Evolutionary conservation across 2,329 filamentous ascomycete species (phyloP), one percentile per base, ranked within the genome.

Genomic region (Alternaria sp.): DNA sequence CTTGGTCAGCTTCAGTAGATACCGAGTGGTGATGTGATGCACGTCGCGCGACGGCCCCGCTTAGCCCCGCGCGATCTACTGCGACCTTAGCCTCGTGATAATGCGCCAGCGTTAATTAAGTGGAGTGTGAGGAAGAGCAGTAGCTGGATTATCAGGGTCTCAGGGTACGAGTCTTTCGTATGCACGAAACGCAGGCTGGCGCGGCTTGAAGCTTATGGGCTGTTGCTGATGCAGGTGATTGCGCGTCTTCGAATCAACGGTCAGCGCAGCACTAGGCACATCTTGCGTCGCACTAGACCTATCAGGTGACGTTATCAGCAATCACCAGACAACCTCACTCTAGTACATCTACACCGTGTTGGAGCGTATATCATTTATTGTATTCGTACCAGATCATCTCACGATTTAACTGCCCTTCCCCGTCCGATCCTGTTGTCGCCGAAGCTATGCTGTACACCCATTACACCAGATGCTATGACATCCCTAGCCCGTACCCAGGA

Each of bases 291-390:
- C 59, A 58, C 61, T 57, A 40, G 1, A 40, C 36, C 36, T 3
- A 55, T 70, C 69, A 72, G 66, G 65, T 73, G 71, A 73, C 69
- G 67, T 65, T 69, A 70, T 72, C 69, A 61, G 51, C 30, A 47
- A 43, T 43, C 19, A 25, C 43, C 30, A 50, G 43, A 51, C 55
- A 60, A 51, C 52, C 57, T 59, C 28, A 47, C 30, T 25, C 59
- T 45, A 51, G 54, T 25, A 52, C 36, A 46, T n/a, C 13, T 19
- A 40, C 26, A 26, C n/a, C 11, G 28, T 13, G 36, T 57, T 54
- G 45, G 49, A 62, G 52, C 59, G 54, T 46, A 43, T 69, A 46
- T 54, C 60, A 61, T 63, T 62, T 50, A 26, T 59, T 50, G 55
- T 61, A 43, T 61, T 64, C 62, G 57, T 59, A 56, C 54, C 63